Base-by-base conservation (phyloP, 1,139 yeast species). In the Taphrina confusa region DNA sequence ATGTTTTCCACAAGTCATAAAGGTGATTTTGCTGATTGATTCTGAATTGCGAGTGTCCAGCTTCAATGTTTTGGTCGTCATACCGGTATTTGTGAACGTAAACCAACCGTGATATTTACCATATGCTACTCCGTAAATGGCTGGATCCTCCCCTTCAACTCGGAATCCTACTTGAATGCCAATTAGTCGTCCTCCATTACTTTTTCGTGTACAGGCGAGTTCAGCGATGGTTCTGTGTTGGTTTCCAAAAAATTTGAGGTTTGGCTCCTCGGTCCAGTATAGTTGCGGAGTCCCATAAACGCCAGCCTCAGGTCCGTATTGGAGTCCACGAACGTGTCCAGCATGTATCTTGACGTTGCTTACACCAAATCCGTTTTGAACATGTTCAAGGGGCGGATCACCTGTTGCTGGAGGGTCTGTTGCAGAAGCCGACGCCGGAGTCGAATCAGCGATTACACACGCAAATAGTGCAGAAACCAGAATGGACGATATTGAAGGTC, bases 161-260 rank as follows among this genome's bases (percentile, higher is more conserved):
- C 25, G 18, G 25, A 37, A n/a, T 1, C 25, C 25, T 6, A 14
- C n/a, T n/a, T 37, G 42, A 1, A 37, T 4, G 25, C 42, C 42
- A 1, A 18, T n/a, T 4, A 37, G 42, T 37, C 42, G 18, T 11
- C 42, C 42, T 16, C 25, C 25, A 16, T 6, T 6, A 2, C 25
- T 37, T 18, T 37, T 37, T 11, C 42, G 42, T 9, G 42, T 37
- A 37, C 42, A 37, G 18, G 42, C 22, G n/a, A 37, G 18, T 18
- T 16, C 42, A 6, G 23, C 6, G 4, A 37, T 37, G 23, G 42
- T 37, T 16, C 42, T 22, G 6, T 37, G 42, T 9, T 37, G 42
- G 3, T 34, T 2, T 11, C n/a, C 25, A 2, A 25, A 25, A 25
- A 37, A 37, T 22, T 37, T 18, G 4, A 37, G 8, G 25, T 18